These are phyloP conservation scores for Tilletia horrida DNA, from an alignment of 1,284 basidiomycete species.

Conservation along the genomic window DNA sequence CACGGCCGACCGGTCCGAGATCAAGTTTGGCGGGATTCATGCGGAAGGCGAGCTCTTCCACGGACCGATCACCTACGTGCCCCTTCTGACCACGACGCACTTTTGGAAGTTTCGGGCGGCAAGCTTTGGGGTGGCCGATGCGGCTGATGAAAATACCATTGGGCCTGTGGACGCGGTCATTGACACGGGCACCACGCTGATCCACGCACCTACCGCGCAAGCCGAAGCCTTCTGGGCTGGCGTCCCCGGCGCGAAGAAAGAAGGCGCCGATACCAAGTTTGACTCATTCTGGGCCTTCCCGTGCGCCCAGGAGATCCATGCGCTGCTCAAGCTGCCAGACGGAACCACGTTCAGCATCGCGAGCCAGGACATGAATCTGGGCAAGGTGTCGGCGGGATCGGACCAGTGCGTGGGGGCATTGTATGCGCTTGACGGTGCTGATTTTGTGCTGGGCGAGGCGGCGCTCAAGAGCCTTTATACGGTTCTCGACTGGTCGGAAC, in stretches of 20 bases:
- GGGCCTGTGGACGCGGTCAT: background rate
- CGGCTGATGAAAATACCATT: background rate
- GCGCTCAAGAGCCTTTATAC: background rate
- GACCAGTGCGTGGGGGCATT: background rate
- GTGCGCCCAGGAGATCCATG: background rate
- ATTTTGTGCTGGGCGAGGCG: background rate
- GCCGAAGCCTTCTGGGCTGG: background rate
- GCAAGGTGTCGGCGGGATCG: constrained; percentile 3
- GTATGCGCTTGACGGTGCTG: background rate
- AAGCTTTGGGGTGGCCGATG: background rate
- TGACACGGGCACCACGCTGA: background rate
- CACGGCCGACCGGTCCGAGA: background rate
- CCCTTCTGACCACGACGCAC: background rate
- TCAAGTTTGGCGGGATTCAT: background rate
- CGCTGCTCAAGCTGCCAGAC: background rate
- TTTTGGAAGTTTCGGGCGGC: background rate
- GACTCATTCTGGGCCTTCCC: constrained; percentile 1
- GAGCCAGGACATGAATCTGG: background rate
- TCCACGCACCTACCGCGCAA: background rate
- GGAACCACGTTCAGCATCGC: background rate
- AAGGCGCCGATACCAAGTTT: background rate
- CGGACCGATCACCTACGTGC: background rate
- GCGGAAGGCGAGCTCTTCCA: background rate
- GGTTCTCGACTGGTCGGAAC: background rate
- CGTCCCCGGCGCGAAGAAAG: background rate